Evolutionary conservation across 2,329 filamentous ascomycete species (phyloP).

Genomic region (Fusarium decemcellulare): DNA sequence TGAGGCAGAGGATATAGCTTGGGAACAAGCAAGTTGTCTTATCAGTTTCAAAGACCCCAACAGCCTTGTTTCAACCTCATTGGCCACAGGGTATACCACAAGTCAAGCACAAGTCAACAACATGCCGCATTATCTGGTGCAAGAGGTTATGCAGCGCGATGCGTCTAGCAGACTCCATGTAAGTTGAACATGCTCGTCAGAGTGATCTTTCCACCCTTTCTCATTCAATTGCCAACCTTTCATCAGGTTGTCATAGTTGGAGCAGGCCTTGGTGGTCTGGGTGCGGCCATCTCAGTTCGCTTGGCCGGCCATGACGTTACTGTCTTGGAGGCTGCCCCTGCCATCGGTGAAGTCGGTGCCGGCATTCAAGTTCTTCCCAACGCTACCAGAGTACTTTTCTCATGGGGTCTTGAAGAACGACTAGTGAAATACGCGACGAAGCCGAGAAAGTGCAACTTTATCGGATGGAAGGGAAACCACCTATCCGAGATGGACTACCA

Average conservation of each 20-base stretch:
- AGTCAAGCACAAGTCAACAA: neutral
- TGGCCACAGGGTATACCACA: neutral
- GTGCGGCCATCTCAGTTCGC: slow-evolving; percentile 41
- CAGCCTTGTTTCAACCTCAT: neutral
- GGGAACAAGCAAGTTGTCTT: too few species aligned
- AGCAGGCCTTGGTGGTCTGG: slow-evolving; percentile 46
- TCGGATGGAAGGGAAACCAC: slow-evolving; percentile 44
- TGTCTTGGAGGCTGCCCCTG: slow-evolving; percentile 41
- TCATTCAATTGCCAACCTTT: neutral
- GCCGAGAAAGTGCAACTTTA: slow-evolving; percentile 45
- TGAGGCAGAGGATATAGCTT: too few species aligned
- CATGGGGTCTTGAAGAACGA: slow-evolving; percentile 42
- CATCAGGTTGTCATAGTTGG: slow-evolving; percentile 40
- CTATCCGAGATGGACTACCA: slow-evolving; percentile 45
- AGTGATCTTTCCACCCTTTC: neutral
- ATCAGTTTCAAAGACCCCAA: too few species aligned
- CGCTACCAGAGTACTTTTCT: slow-evolving; percentile 38
- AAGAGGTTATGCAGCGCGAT: slow-evolving; percentile 28
- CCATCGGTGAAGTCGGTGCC: slow-evolving; percentile 46
- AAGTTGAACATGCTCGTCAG: neutral
- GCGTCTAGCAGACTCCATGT: slow-evolving; percentile 30
- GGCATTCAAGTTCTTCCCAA: slow-evolving; percentile 47
- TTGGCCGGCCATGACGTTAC: slow-evolving; percentile 46
- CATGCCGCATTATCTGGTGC: slow-evolving; percentile 13
- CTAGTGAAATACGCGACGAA: slow-evolving; percentile 37